Conservation (phyloP, 495 filamentous ascomycete species). For the Neurospora tetraspora region DNA sequence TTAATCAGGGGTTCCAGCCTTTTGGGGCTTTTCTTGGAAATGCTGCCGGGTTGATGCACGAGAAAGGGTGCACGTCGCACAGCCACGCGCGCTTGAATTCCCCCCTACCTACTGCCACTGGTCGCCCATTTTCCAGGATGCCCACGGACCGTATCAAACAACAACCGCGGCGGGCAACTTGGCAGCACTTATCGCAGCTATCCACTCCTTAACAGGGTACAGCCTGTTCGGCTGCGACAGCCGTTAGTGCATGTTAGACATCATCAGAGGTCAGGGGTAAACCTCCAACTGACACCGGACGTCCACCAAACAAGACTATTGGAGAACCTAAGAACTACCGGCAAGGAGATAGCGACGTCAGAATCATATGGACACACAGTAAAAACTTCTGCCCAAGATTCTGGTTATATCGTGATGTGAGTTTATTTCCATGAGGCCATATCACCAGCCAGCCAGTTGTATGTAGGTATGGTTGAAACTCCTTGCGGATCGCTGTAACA, state of each 20-base stretch:
- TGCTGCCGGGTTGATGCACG: constrained; percentile 13
- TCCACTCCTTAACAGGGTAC: neutral
- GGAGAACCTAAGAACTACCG: neutral
- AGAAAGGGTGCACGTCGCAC: constrained; percentile 15
- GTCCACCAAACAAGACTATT: neutral
- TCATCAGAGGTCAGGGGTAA: neutral
- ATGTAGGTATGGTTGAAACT: neutral
- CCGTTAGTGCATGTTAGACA: neutral
- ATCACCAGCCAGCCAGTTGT: neutral
- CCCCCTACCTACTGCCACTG: neutral
- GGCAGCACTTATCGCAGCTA: neutral
- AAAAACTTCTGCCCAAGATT: neutral
- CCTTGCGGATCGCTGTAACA: neutral
- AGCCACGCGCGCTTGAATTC: constrained; percentile 6
- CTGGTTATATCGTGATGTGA: neutral
- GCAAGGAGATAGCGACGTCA: neutral
- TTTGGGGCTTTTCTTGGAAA: constrained; percentile 3
- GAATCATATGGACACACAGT: neutral
- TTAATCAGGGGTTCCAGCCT: neutral
- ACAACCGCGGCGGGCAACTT: neutral
- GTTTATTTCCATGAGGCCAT: neutral
- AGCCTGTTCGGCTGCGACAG: neutral
- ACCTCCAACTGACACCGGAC: neutral
- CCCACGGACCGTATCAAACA: too few relatives aligned
- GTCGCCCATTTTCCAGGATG: too few relatives aligned